Evolutionary conservation across 106 monocot species (phyloP).

Genomic region (Allium sativum): DNA sequence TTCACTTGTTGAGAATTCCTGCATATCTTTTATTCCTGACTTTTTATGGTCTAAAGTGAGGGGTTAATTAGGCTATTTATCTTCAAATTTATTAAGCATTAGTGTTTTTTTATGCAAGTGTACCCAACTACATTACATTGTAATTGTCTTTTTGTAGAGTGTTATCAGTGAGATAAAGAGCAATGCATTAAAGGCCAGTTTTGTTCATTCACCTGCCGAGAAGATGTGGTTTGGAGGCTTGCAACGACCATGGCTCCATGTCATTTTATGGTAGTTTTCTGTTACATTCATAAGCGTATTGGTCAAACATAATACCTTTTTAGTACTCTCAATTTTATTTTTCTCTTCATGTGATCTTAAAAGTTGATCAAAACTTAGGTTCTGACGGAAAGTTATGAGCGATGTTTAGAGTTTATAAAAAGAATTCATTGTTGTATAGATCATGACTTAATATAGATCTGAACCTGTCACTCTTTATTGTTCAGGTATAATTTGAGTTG

Average conservation of each 20-base stretch:
- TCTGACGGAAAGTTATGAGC: slow-evolving; percentile 71
- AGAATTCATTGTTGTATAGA: no score
- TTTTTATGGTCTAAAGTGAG: no score
- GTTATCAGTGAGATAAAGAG: slow-evolving; percentile 66
- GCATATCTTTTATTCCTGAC: neutral
- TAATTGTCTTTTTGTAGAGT: slow-evolving; percentile 49
- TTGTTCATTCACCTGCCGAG: slow-evolving; percentile 68
- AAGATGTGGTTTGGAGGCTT: slow-evolving; percentile 83
- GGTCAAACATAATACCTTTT: no score
- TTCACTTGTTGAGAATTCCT: slow-evolving; percentile 57
- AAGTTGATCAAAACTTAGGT: slow-evolving; percentile 26
- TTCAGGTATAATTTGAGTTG: no score
- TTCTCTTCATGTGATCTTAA: neutral
- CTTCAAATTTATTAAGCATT: no score
- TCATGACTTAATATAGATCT: no score
- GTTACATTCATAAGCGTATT: no score
- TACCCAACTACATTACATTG: no score
- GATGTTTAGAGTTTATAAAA: slow-evolving; percentile 77
- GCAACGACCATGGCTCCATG: slow-evolving; percentile 89
- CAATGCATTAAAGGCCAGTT: slow-evolving; percentile 79
- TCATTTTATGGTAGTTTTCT: slow-evolving; percentile 89
- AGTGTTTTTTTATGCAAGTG: no score
- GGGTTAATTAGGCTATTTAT: no score
- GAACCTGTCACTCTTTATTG: no score
- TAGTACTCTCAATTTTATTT: no score